These are phyloP conservation scores for Talaromyces sp. DNA, from an alignment of 2,329 filamentous ascomycete species.

Conservation along the genomic window DNA sequence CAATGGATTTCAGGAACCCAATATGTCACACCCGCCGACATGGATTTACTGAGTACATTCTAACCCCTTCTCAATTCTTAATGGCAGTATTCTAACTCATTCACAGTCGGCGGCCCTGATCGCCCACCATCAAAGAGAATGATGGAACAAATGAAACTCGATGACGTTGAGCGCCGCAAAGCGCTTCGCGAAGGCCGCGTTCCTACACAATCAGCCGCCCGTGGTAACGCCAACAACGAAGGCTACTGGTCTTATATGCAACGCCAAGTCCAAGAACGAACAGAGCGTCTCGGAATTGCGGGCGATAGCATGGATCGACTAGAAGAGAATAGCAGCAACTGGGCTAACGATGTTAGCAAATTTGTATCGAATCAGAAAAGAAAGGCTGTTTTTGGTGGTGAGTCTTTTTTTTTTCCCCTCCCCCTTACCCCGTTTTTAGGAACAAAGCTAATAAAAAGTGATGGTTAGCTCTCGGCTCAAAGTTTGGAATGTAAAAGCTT, in stretches of 20 bases:
- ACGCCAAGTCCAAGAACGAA: constrained; percentile 82
- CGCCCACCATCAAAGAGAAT: constrained; percentile 85
- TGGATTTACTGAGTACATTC: constrained; percentile 69
- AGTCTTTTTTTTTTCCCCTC: constrained; percentile 17
- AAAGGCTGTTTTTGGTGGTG: constrained; percentile 68
- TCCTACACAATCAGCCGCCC: constrained; percentile 19
- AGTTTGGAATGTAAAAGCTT: constrained; percentile 12
- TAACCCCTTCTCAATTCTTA: background rate
- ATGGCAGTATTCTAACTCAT: background rate
- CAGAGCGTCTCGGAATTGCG: constrained; percentile 78
- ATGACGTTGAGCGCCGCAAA: constrained; percentile 56
- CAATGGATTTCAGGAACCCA: constrained; percentile 97
- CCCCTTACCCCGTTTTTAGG: background rate
- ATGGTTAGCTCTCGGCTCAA: constrained; percentile 13
- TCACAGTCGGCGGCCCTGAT: constrained; percentile 70
- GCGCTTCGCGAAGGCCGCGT: constrained; percentile 33
- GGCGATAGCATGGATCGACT: constrained; percentile 80
- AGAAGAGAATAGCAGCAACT: constrained; percentile 74
- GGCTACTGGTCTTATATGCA: constrained; percentile 75
- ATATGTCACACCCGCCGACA: constrained; percentile 77
- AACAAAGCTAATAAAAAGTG: background rate
- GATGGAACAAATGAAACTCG: constrained; percentile 71
- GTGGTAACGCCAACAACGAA: constrained; percentile 49
- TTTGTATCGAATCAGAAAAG: constrained; percentile 84
- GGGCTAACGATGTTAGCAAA: constrained; percentile 84